Conservation (phyloP, 2,329 filamentous ascomycete species). For the Colletotrichum viniferum region DNA sequence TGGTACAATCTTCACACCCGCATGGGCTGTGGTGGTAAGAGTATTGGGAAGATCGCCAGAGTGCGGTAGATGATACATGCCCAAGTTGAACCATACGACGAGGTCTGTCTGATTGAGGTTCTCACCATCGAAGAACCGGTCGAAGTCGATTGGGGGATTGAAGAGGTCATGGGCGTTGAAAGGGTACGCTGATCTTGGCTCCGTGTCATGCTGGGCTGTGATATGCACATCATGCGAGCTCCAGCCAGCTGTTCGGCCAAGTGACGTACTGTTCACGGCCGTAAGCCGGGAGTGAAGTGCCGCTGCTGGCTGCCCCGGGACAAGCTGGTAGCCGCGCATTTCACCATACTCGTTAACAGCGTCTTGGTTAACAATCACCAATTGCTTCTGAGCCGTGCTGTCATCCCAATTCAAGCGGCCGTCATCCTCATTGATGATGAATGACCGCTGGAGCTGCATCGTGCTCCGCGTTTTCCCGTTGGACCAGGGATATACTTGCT, state of each 20-base stretch:
- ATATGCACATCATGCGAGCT: constrained; percentile 57
- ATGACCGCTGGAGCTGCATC: constrained; percentile 51
- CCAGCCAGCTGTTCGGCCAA: constrained; percentile 50
- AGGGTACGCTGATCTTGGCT: constrained; percentile 49
- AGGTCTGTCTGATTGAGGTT: constrained; percentile 38
- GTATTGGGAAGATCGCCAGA: constrained; percentile 55
- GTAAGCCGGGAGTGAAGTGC: constrained; percentile 46
- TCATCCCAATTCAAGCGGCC: constrained; percentile 50
- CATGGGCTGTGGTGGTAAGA: constrained; percentile 46
- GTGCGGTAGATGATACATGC: constrained; percentile 63
- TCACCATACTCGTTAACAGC: constrained; percentile 54
- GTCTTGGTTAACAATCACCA: constrained; percentile 55
- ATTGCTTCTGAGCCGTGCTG: constrained; percentile 48
- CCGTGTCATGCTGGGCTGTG: constrained; percentile 55
- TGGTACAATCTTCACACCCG: constrained; percentile 41
- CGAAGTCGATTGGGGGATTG: constrained; percentile 56
- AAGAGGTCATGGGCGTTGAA: constrained; percentile 47
- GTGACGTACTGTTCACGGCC: constrained; percentile 49
- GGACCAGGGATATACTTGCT: constrained; percentile 51
- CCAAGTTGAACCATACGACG: constrained; percentile 57
- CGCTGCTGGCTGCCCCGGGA: constrained; percentile 33
- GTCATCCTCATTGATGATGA: constrained; percentile 46
- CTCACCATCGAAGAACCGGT: constrained; percentile 47
- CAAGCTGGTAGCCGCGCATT: constrained; percentile 54
- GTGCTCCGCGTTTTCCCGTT: constrained; percentile 50